Evolutionary conservation across 2,329 filamentous ascomycete species (phyloP).

Genomic region (Trichoderma hamatum): DNA sequence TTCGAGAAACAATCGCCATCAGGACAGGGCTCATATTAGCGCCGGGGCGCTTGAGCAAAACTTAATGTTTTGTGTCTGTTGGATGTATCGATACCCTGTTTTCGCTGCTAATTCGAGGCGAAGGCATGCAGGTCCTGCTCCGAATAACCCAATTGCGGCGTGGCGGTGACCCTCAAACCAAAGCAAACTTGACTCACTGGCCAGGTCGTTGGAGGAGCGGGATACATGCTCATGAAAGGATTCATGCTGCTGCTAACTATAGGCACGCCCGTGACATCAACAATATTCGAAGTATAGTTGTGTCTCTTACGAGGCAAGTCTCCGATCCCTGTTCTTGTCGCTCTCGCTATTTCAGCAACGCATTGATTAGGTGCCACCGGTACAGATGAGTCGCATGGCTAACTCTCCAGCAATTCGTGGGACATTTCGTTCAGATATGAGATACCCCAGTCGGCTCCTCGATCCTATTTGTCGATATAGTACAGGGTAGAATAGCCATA

Average conservation of each 20-base stretch:
- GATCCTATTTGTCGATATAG: background rate
- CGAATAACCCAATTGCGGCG: background rate
- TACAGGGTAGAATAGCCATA: background rate
- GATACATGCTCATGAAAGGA: background rate
- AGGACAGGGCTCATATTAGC: background rate
- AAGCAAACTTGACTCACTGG: background rate
- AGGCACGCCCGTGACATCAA: slow-evolving; percentile 8
- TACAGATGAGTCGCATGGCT: background rate
- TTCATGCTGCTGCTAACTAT: background rate
- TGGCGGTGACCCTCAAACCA: background rate
- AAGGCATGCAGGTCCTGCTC: slow-evolving; percentile 1
- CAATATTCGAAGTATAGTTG: background rate
- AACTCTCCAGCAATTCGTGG: background rate
- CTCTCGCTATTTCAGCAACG: background rate
- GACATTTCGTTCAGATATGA: background rate
- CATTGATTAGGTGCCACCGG: background rate
- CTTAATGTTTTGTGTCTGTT: background rate
- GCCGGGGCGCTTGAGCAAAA: background rate
- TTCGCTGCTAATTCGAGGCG: background rate
- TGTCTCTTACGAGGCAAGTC: background rate
- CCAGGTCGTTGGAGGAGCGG: background rate
- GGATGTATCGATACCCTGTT: background rate
- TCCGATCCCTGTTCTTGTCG: background rate
- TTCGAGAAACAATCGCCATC: background rate
- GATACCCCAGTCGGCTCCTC: background rate